Percentiles rank a stretch among this genome's conserved stretches.
Conservation (phyloP, 345 rosid genomes). For the Cardiospermum halicacabum region DNA sequence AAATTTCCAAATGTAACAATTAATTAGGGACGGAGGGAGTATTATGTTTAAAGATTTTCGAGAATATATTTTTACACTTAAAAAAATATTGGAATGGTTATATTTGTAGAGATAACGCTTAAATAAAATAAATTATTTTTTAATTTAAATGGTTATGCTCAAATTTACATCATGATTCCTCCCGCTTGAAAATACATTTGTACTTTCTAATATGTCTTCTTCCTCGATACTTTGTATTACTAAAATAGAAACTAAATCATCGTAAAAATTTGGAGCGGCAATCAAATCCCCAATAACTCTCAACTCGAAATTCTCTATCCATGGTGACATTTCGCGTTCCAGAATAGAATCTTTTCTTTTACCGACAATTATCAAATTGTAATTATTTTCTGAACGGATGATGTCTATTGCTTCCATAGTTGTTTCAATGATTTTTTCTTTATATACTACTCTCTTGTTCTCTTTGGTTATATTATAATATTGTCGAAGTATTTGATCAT, state of each 20-base stretch:
- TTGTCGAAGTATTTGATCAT: no score
- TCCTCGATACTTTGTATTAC: constrained; percentile 31
- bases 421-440: background rate
- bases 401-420: constrained; percentile 12
- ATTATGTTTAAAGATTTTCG: no score
- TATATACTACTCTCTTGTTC: background rate
- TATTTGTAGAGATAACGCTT: no score
- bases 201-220: no score
- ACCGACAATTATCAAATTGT: constrained; percentile 30
- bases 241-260: constrained; percentile 22
- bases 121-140: no score
- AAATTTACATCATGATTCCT: no score
- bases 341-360: background rate
- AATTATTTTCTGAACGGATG: constrained; percentile 6
- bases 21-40: no score
- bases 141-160: no score
- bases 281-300: constrained; percentile 32
- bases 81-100: no score
- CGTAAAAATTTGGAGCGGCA: constrained; percentile 24
- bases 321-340: constrained; percentile 21
- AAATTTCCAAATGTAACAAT: no score
- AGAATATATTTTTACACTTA: no score
- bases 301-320: constrained; percentile 31
- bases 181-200: no score
- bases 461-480: background rate